Percentiles rank a stretch among this genome's conserved stretches.
Evolutionary conservation across 805 yeast genomes (phyloP).

Genomic region (Torulaspora franciscae): DNA sequence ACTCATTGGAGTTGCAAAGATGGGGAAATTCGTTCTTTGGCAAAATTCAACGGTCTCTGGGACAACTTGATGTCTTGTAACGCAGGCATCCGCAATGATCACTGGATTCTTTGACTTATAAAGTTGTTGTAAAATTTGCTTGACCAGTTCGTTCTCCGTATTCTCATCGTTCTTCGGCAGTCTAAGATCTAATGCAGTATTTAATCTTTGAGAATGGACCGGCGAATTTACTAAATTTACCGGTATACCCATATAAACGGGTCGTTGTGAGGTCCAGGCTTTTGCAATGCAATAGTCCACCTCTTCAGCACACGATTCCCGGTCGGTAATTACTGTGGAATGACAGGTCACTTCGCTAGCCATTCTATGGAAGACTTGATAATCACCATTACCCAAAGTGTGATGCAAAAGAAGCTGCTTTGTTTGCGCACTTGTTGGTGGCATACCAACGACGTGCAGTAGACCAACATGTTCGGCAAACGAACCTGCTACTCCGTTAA

Average conservation of each 20-base stretch:
- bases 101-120: slow-evolving; percentile 50
- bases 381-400: slow-evolving; percentile 29
- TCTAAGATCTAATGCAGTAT: slow-evolving; percentile 32
- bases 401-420: slow-evolving; percentile 37
- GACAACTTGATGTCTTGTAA: slow-evolving; percentile 51
- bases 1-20: slow-evolving; percentile 54
- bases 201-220: slow-evolving; percentile 38
- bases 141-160: slow-evolving; percentile 36
- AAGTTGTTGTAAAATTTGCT: slow-evolving; percentile 45
- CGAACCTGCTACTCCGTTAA: slow-evolving; percentile 80
- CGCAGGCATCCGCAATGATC: slow-evolving; percentile 58
- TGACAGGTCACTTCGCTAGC: slow-evolving; percentile 44
- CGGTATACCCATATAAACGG: slow-evolving; percentile 71
- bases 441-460: slow-evolving; percentile 80
- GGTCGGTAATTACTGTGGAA: slow-evolving; percentile 54
- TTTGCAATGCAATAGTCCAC: slow-evolving; percentile 44
- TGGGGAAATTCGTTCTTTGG: slow-evolving; percentile 44
- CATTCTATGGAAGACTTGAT: slow-evolving; percentile 51
- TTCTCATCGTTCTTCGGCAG: slow-evolving; percentile 21
- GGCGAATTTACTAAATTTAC: slow-evolving; percentile 47
- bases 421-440: slow-evolving; percentile 39
- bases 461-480: slow-evolving; percentile 79
- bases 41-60: slow-evolving; percentile 41
- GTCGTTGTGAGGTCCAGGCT: slow-evolving; percentile 48
- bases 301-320: slow-evolving; percentile 51